Evolutionary conservation across 129 eudicot genomes (phyloP).

Genomic region (Saussurea involucrata): DNA sequence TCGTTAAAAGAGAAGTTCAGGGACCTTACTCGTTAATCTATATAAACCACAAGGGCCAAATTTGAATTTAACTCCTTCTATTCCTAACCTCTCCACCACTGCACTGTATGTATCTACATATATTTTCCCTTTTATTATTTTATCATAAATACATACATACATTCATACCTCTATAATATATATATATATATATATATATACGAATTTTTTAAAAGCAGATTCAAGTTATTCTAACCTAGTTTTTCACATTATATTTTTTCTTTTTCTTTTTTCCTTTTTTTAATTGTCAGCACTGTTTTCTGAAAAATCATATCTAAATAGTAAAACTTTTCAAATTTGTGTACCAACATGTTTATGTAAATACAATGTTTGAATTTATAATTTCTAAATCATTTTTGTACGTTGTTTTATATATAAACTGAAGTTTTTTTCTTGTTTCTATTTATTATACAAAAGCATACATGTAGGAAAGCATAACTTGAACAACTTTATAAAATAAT

Average conservation of each 20-base stretch:
- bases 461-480: background rate
- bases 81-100: conserved; percentile 41
- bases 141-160: background rate
- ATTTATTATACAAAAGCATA: background rate
- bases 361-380: background rate
- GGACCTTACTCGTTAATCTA: too few relatives aligned
- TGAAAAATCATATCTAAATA: background rate
- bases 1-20: too few relatives aligned
- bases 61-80: too few relatives aligned
- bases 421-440: background rate
- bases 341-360: background rate
- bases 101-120: conserved; percentile 12
- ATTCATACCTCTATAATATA: background rate
- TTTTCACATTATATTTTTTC: conserved; percentile 6
- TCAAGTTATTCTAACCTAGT: conserved; percentile 2
- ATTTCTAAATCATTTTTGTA: background rate
- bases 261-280: background rate
- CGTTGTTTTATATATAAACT: background rate
- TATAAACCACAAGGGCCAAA: too few relatives aligned
- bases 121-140: background rate
- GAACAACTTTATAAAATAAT: background rate
- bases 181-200: background rate
- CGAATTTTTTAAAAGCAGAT: background rate
- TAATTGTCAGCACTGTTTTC: background rate
- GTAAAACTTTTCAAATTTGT: background rate